These are phyloP conservation scores for Iris pallida DNA, from an alignment of 116 monocot species.

Conservation along the genomic window DNA sequence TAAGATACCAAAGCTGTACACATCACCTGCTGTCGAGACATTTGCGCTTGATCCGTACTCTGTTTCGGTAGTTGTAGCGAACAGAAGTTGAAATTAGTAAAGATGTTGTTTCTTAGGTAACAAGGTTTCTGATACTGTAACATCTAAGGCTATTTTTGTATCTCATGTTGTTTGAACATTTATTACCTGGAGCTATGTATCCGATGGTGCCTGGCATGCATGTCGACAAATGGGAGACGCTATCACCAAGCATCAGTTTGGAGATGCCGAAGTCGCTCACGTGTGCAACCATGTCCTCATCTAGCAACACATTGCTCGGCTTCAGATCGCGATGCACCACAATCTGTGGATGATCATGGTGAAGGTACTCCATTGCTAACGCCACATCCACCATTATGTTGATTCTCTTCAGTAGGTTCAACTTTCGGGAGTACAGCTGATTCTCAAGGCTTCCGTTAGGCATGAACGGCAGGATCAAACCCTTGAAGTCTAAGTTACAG, in stretches of 20 bases:
- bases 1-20: background rate
- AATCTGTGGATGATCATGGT: slow-evolving; percentile 20
- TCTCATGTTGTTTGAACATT: too few relatives aligned
- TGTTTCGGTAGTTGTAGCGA: background rate
- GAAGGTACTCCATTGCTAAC: slow-evolving; percentile 27
- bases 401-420: slow-evolving; percentile 20
- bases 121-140: too few relatives aligned
- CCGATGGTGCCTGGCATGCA: slow-evolving; percentile 18
- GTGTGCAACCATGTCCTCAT: slow-evolving; percentile 20
- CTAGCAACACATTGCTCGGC: slow-evolving; percentile 28
- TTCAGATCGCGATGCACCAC: slow-evolving; percentile 36
- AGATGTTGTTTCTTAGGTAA: too few relatives aligned
- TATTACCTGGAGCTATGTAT: slow-evolving; percentile 32
- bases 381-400: slow-evolving; percentile 25
- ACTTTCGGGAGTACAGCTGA: slow-evolving; percentile 15
- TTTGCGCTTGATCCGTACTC: slow-evolving; percentile 10
- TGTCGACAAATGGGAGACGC: background rate
- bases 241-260: slow-evolving; percentile 14
- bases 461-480: slow-evolving; percentile 25
- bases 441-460: slow-evolving; percentile 28
- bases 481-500: slow-evolving; percentile 29
- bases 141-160: too few relatives aligned
- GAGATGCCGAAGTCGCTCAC: slow-evolving; percentile 26
- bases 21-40: too few relatives aligned
- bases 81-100: background rate